Conservation (phyloP, 495 filamentous ascomycete species). For the Cryomyces antarcticus region DNA sequence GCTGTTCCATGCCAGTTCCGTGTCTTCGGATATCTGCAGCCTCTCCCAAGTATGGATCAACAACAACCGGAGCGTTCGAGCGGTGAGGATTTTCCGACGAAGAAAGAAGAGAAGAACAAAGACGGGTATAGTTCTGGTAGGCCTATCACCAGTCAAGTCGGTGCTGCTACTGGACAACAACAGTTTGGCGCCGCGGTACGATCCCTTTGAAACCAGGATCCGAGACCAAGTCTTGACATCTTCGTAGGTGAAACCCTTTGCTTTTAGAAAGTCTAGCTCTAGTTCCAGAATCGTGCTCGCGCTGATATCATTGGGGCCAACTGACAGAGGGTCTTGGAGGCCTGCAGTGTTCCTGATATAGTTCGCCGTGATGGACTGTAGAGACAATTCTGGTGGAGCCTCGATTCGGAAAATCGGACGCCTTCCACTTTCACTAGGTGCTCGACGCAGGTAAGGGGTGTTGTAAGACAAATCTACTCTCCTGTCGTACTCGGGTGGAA, state of each 20-base stretch:
- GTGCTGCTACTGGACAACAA: background rate
- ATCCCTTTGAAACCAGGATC: constrained; percentile 27
- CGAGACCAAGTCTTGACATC: constrained; percentile 39
- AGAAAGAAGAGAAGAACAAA: constrained; percentile 11
- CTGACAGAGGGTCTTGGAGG: background rate
- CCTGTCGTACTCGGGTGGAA: too few species aligned
- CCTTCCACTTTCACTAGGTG: too few species aligned
- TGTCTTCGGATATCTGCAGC: background rate
- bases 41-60: constrained; percentile 3
- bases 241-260: constrained; percentile 21
- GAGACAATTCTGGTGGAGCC: background rate
- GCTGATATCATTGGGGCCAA: background rate
- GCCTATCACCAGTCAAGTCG: too few species aligned
- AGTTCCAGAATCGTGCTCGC: constrained; percentile 1
- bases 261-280: constrained; percentile 17
- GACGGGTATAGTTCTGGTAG: background rate
- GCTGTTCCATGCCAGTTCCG: background rate
- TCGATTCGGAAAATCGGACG: too few species aligned
- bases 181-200: constrained; percentile 16
- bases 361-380: constrained; percentile 4
- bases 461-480: too few species aligned
- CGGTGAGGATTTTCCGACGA: constrained; percentile 3
- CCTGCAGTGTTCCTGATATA: constrained; percentile 1
- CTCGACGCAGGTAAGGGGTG: too few species aligned
- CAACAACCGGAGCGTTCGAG: constrained; percentile 1